Conservation (phyloP, 1,284 basidiomycete species). For the Ceratobasidium sp. region DNA sequence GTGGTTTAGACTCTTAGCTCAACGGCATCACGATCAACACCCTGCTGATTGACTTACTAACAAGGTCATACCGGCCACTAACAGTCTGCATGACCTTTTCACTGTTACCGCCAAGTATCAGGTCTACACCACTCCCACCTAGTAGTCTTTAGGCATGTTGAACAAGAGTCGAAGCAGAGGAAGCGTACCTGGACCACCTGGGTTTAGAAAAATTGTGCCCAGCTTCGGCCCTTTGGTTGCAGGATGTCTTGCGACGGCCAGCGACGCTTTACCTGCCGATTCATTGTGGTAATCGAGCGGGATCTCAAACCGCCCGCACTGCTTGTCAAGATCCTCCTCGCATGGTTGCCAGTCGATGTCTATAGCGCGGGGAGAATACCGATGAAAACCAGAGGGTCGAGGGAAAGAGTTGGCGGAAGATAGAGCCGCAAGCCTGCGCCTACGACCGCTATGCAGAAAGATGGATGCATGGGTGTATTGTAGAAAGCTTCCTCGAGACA, state of each 20-base stretch:
- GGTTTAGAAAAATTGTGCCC: conserved; percentile 41
- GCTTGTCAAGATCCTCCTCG: not conserved
- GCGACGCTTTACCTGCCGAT: conserved; percentile 31
- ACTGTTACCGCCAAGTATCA: not conserved
- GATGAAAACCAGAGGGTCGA: not conserved
- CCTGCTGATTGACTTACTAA: not conserved
- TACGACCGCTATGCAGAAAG: not conserved
- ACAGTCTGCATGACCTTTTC: conserved; percentile 4
- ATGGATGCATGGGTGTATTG: not conserved
- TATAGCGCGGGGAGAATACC: not conserved
- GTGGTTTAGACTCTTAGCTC: not conserved
- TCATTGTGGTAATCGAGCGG: conserved; percentile 42
- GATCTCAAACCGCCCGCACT: conserved; percentile 40
- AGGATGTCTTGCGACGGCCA: conserved; percentile 24
- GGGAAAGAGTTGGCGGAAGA: conserved; percentile 8
- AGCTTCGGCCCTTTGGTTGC: conserved; percentile 22
- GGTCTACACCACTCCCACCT: conserved; percentile 16
- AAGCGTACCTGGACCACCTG: conserved; percentile 21
- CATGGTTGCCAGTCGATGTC: not conserved
- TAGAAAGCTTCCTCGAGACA: not conserved
- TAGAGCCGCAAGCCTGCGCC: not conserved
- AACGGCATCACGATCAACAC: not conserved
- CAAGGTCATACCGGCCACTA: conserved; percentile 19
- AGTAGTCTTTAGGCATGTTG: not conserved
- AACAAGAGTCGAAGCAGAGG: too few relatives aligned